Percentiles rank a stretch among this genome's conserved stretches.
Evolutionary conservation across 2,329 filamentous ascomycete species (phyloP).

Genomic region (Emydomyces testavorans): DNA sequence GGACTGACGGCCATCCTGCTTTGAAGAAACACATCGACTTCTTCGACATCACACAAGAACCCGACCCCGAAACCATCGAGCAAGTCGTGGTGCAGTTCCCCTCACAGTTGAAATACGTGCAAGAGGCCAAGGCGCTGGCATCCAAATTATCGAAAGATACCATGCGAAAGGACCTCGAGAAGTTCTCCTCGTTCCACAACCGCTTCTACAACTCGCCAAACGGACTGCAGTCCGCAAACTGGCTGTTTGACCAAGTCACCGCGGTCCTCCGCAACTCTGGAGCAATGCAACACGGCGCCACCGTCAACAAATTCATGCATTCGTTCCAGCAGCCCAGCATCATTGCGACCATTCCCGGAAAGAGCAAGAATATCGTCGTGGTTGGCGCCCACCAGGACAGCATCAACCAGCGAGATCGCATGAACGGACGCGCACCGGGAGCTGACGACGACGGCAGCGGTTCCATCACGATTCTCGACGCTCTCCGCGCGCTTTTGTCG

Average conservation of each 20-base stretch:
- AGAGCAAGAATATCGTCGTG: conserved; percentile 7
- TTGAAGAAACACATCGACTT: conserved; percentile 68
- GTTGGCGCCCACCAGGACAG: conserved; percentile 12
- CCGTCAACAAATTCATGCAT: conserved; percentile 9
- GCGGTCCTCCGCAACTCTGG: not conserved
- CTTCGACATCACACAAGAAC: conserved; percentile 76
- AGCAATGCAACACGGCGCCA: not conserved
- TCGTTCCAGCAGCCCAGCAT: conserved; percentile 5
- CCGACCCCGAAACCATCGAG: not conserved
- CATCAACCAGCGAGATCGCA: conserved; percentile 1
- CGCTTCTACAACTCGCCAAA: conserved; percentile 6
- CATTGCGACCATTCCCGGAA: conserved; percentile 10
- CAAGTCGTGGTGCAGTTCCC: not conserved
- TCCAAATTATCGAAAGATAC: not conserved
- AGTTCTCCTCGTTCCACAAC: conserved; percentile 8
- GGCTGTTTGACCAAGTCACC: conserved; percentile 5
- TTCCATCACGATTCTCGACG: conserved; percentile 1
- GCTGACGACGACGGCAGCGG: conserved; percentile 13
- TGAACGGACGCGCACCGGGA: conserved; percentile 7
- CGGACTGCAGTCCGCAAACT: conserved; percentile 7
- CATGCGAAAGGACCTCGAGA: conserved; percentile 2
- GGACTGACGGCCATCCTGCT: conserved; percentile 2
- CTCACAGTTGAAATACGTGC: not conserved
- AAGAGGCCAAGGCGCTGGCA: conserved; percentile 1
- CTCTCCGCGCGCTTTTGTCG: conserved; percentile 5